Evolutionary conservation across 345 rosid genomes (phyloP).

Genomic region (Pugionium dolabratum): DNA sequence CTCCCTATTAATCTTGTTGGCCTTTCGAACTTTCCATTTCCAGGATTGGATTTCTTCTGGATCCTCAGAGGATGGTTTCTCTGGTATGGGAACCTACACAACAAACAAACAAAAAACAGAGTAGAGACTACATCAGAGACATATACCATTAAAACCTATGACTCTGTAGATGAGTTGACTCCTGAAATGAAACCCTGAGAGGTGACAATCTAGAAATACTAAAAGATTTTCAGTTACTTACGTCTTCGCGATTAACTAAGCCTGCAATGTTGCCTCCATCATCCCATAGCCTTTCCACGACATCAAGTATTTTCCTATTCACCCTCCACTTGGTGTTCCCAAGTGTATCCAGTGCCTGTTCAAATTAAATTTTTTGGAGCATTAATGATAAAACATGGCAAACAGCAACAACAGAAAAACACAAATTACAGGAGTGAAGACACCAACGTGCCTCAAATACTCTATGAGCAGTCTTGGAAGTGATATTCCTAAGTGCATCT

Average conservation of each 20-base stretch:
- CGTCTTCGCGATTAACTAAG: conserved; percentile 85
- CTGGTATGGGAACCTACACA: conserved; percentile 67
- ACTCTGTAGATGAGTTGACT: conserved; percentile 2
- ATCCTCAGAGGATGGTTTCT: conserved; percentile 65
- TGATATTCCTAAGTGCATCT: conserved; percentile 58
- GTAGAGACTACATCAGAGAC: conserved; percentile 2
- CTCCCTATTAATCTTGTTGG: conserved; percentile 82
- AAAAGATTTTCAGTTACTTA: conserved; percentile 46
- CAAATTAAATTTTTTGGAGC: conserved; percentile 7
- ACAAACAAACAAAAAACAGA: conserved; percentile 18
- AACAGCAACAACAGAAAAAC: conserved; percentile 1
- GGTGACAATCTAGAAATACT: background rate
- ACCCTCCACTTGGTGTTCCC: conserved; percentile 97
- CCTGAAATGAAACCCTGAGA: background rate
- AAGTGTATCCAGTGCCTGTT: conserved; percentile 91
- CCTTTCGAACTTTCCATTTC: conserved; percentile 78
- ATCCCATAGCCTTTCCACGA: conserved; percentile 86
- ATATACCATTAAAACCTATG: conserved; percentile 9
- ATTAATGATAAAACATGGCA: background rate
- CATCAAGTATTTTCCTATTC: conserved; percentile 69
- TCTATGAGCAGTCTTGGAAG: conserved; percentile 52
- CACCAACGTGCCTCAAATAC: conserved; percentile 71
- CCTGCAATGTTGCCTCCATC: conserved; percentile 85
- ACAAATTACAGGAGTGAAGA: background rate
- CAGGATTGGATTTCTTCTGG: conserved; percentile 62